These are phyloP conservation scores for Plectosphaerella cucumerina DNA, from an alignment of 2,329 filamentous ascomycete species.

Conservation along the genomic window DNA sequence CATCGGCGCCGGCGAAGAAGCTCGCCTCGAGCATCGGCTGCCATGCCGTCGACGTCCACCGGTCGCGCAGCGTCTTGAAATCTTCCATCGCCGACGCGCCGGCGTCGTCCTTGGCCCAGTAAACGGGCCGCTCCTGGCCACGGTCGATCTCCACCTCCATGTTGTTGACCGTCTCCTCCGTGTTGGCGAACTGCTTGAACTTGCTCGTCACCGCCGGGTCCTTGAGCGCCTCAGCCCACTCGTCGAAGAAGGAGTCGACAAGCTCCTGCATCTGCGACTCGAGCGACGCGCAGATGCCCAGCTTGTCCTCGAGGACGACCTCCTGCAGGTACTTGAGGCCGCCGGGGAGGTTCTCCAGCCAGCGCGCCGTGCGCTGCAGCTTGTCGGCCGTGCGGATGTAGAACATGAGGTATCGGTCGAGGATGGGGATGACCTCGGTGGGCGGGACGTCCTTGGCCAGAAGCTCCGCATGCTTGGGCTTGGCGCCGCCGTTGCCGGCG, in stretches of 20 bases:
- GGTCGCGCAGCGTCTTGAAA: slow-evolving; percentile 61
- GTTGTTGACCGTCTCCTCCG: slow-evolving; percentile 61
- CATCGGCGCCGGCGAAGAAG: slow-evolving; percentile 62
- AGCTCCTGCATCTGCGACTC: slow-evolving; percentile 86
- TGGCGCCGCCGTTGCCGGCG: slow-evolving; percentile 83
- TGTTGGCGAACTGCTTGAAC: slow-evolving; percentile 85
- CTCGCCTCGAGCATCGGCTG: slow-evolving; percentile 70
- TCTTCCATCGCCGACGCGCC: slow-evolving; percentile 55
- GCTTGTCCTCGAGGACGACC: slow-evolving; percentile 79
- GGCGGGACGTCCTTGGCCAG: slow-evolving; percentile 83
- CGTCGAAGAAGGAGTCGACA: slow-evolving; percentile 81
- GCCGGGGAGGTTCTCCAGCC: slow-evolving; percentile 80
- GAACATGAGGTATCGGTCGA: slow-evolving; percentile 88
- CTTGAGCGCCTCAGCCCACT: slow-evolving; percentile 81
- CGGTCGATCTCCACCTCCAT: slow-evolving; percentile 71
- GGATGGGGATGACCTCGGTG: slow-evolving; percentile 74
- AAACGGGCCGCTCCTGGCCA: slow-evolving; percentile 67
- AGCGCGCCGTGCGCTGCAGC: slow-evolving; percentile 81
- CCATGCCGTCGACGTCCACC: slow-evolving; percentile 68
- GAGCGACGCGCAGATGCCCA: slow-evolving; percentile 79
- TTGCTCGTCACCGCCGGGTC: slow-evolving; percentile 62
- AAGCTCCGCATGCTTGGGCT: slow-evolving; percentile 75
- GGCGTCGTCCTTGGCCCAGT: slow-evolving; percentile 63
- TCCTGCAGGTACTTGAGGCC: slow-evolving; percentile 79
- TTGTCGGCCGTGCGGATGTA: slow-evolving; percentile 92